Evolutionary conservation across 768 basidiomycete species (phyloP), one percentile per base, ranked within the genome.

Genomic region (Macrolepiota dolichaula): DNA sequence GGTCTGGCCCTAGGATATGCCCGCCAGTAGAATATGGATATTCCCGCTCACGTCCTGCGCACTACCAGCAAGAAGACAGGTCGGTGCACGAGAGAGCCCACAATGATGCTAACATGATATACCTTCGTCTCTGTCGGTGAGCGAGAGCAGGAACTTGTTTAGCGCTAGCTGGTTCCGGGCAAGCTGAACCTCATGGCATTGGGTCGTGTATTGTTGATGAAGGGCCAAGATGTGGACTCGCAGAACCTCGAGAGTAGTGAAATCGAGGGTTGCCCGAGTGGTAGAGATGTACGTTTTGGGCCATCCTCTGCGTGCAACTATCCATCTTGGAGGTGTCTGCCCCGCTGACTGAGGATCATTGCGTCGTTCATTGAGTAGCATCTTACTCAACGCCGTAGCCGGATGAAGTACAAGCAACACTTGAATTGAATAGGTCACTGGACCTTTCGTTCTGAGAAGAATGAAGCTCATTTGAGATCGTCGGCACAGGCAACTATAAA

Each of bases 1-100:
- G 68, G 59, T 84, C 81, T 1, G 84, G 61, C 81, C 81, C 84
- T 83, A 85, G 60, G 80, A 78, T 54, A 84, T 73, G 0, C 78
- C 74, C 1, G 78, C 79, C 12, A 78, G 22, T 2, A 81, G 80
- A 56, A 85, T 80, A 0, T 79, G 74, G 10, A 74, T 67, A 59
- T 78, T 85, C 65, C 84, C 85, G 11, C 83, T 65, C 2, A 81
- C 82, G 67, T 84, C 82, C 83, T 84, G 19, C 1, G 19, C 42
- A 4, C 7, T 9, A 19, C 19, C 7, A 32, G 29, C 15, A 44
- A 19, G 42, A n/a, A 19, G 59, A 19, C 38, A 50, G 13, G 19
- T 22, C 47, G 2, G 15, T 3, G 11, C 29, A 7, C 3, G 37
- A n/a, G 42, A 22, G 10, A 7, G 51, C 62, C 61, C 27, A 81